These are phyloP conservation scores for Gossypium lobatum DNA, from an alignment of 441 rosid genomes.

Conservation along the genomic window DNA sequence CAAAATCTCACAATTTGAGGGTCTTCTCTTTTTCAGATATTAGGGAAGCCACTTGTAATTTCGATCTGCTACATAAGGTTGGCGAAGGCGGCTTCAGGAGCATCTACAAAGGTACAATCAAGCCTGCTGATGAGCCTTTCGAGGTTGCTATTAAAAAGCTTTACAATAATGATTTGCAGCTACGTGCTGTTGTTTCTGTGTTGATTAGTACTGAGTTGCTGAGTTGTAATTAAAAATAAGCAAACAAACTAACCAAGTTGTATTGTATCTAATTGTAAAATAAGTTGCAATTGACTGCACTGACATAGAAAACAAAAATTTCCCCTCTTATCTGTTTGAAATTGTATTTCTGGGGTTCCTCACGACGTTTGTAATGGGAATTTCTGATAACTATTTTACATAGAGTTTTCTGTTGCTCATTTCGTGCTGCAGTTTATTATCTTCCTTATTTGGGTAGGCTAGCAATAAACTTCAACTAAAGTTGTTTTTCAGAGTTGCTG, in stretches of 20 bases:
- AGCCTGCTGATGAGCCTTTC: constrained; percentile 23
- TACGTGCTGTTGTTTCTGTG: constrained; percentile 5
- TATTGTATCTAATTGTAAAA: no score
- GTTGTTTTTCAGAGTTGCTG: no score
- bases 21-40: constrained; percentile 64
- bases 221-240: no score
- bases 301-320: neutral
- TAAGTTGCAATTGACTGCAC: no score
- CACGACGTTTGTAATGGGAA: neutral
- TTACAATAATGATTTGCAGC: constrained; percentile 52
- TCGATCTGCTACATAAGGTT: constrained; percentile 52
- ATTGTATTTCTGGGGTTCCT: no score
- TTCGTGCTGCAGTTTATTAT: no score
- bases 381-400: no score
- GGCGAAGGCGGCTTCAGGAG: constrained; percentile 96
- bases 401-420: no score
- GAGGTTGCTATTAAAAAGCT: constrained; percentile 55
- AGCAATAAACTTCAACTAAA: no score
- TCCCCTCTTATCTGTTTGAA: neutral
- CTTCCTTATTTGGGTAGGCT: no score
- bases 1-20: constrained; percentile 57
- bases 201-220: no score
- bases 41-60: constrained; percentile 54
- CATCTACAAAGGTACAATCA: constrained; percentile 61
- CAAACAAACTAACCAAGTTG: no score